Evolutionary conservation across 2,329 filamentous ascomycete genomes (phyloP), one percentile per base, ranked within the genome.

Genomic region (Aspergillus luchuensis): DNA sequence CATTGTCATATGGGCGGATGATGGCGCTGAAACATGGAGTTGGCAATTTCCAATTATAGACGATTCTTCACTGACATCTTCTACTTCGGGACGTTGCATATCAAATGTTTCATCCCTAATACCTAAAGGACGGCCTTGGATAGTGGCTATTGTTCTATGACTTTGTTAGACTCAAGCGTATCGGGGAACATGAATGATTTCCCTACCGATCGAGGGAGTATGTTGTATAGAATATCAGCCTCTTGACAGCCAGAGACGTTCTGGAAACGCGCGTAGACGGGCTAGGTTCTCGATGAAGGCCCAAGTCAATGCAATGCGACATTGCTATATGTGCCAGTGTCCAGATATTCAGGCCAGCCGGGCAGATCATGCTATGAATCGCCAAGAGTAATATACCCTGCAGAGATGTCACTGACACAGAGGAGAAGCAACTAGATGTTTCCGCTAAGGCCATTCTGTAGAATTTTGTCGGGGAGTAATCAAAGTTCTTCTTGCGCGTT

Each of bases 61-160:
- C 43, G 45, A 13, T 2, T 56, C 57, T 15, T 56, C 39, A 6
- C 21, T 56, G 23, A 67, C 39, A 25, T 63, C 58, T 17, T 62
- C 43, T 5, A 66, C 4, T 3, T 51, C 54, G 1, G 71, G 71
- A 3, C 66, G 61, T 15, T 67, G 56, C 2, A 77, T 63, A 54
- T 78, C 75, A 56, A 78, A 77, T 0, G 74, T 74, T 45, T 78
- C 76, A 47, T 78, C 76, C 10, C 74, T 64, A 15, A 78, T 72
- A 1, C 75, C 74, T 2, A 78, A 67, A 1, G 75, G 76, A 1
- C 75, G 73, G 6, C 76, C 76, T 58, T 78, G 76, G 6, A 78
- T 77, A 2, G 75, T 73, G 4, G 74, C 66, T 10, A 77, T 69
- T 11, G 74, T 76, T 30, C 74, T 76, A 17, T n/a, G 8, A 11